phyloP scores from a whole-genome alignment of 441 rosid genomes.

The Biscutella laevigata region DNA sequence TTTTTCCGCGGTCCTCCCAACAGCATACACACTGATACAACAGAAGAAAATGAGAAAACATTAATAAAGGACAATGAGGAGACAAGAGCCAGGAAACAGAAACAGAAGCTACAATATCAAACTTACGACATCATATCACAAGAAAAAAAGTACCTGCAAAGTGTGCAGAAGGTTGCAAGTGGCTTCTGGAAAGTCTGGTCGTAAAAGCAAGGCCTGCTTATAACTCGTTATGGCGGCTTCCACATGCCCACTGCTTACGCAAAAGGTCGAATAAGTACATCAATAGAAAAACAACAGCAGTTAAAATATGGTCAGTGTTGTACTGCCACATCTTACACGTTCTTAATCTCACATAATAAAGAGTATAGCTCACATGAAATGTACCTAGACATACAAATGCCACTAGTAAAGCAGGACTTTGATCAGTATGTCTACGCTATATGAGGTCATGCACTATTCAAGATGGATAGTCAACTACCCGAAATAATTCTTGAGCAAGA shows the following conservation, averaged over 20 bases:
- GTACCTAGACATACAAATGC: not conserved
- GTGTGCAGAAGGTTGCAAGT: conserved; percentile 96
- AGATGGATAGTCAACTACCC: not conserved
- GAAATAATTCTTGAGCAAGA: not conserved
- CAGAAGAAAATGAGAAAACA: conserved; percentile 5
- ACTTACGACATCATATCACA: not conserved
- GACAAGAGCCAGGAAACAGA: conserved; percentile 4
- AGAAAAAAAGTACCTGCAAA: conserved; percentile 53
- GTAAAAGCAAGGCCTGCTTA: conserved; percentile 71
- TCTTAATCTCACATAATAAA: not conserved
- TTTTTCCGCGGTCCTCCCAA: conserved; percentile 94
- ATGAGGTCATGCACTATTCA: not conserved
- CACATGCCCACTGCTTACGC: conserved; percentile 63
- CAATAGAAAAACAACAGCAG: not conserved
- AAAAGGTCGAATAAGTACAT: conserved; percentile 15
- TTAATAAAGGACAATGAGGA: not conserved
- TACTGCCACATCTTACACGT: not conserved
- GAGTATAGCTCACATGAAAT: not conserved
- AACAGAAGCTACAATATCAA: conserved; percentile 3
- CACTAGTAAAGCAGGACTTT: not conserved
- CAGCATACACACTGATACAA: conserved; percentile 67
- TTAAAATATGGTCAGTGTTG: not conserved
- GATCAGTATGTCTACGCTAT: not conserved
- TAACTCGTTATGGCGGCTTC: conserved; percentile 95
- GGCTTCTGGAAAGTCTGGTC: conserved; percentile 97